Base-by-base conservation (phyloP, 2,329 filamentous ascomycete species). In the Xylariaceae sp. region DNA sequence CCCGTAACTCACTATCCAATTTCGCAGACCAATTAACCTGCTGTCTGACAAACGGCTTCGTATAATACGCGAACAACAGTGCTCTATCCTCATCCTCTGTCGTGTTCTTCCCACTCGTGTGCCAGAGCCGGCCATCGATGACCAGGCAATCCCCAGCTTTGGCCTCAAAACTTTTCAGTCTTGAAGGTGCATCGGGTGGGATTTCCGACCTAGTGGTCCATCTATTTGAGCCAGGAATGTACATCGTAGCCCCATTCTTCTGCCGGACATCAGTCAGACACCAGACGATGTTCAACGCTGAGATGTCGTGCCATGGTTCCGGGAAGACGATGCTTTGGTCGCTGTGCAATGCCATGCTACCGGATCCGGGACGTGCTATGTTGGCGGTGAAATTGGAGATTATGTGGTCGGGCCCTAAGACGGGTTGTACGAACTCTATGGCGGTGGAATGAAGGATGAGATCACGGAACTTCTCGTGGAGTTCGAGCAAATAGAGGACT, bases 301-400 rank as follows among this genome's bases (percentile, higher is more conserved):
- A 55, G 3, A 54, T 42, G 15, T 50, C 53, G 6, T 56, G 47
- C 67, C 66, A 69, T 6, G 65, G 67, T n/a, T 63, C 64, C 19
- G 64, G 63, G 33, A 64, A 61, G 0, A 63, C 57, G 49, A 69
- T 40, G 41, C 59, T 64, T 50, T 65, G 60, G 46, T 69, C 66
- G 9, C 63, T 66, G 52, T 68, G 66, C 27, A 68, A 54, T 1
- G 57, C 60, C 66, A 66, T 66, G 11, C 55, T 59, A 48, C 56
- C 40, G 12, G 60, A 57, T 1, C 67, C 67, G 0, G 67, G 66
- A 0, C 64, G 59, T 11, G 65, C 65, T 40, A 68, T 68, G 48
- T 68, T 68, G 41, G 64, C 63, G 5, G 65, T 67, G 52, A 69
- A 68, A 52, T 68, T 68, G 17, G 56, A 62, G 47, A 68, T 62